Base-by-base conservation (phyloP, 768 basidiomycete genomes). In the Auriculariales sp. region DNA sequence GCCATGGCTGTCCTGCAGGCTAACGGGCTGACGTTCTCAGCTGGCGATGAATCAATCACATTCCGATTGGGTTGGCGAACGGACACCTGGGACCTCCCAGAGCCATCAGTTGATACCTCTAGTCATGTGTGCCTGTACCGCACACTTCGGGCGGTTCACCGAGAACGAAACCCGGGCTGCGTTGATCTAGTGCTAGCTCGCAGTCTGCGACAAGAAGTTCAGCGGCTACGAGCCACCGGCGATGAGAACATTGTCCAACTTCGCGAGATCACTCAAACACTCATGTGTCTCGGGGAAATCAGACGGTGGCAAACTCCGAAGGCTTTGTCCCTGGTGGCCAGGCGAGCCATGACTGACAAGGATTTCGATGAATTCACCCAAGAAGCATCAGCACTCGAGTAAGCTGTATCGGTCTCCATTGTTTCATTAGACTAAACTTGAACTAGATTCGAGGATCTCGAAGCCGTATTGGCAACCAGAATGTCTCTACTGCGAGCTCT, bases 1-100 rank as follows among this genome's bases (percentile, higher is more conserved):
- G 94, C 95, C 6, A 75, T 86, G 55, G 69, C 72, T 24, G 73
- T 83, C 4, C 64, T 84, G 12, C 74, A 77, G 35, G 65, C 60
- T n/a, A 14, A 11, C 14, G 36, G 52, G 17, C 47, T 33, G 17
- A 36, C 27, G 36, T 65, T 66, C 0, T 65, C 67, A 12, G 63
- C 66, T n/a, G 59, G 58, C 35, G 58, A 56, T 51, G 53, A 75
- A 0, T 67, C 69, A 36, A 72, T 86, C 68, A 75, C 69, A 29
- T 92, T 90, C 62, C 74, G 79, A 33, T 70, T 97, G 1, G 95
- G 86, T 14, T 98, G 95, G 95, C 74, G 93, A 42, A 94, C 92
- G 0, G 88, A 85, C 53, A 83, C 81, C 1, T 99, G 95, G 95
- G 93, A 98, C 63, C 68, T 99, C 24, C 93, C 93, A 1, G 77